A percentile compares a stretch with the other conserved stretches of the same genome.
Evolutionary conservation across 352 stramenopile genomes (phyloP).

Genomic region (Synura sp.): DNA sequence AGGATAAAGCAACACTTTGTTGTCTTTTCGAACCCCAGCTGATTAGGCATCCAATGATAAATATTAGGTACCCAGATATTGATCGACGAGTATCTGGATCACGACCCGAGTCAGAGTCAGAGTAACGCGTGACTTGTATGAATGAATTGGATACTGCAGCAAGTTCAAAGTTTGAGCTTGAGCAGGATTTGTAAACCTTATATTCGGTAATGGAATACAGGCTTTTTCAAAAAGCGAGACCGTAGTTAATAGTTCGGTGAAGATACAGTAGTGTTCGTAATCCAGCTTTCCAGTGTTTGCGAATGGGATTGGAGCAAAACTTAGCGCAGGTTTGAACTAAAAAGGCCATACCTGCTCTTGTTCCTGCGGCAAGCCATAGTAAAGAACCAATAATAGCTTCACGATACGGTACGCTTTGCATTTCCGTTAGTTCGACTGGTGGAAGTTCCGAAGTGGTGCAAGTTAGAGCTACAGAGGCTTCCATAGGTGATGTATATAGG

Average conservation of each 20-base stretch:
- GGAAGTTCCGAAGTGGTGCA: too few relatives aligned
- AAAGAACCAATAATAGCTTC: neutral
- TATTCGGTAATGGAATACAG: neutral
- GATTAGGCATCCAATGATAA: neutral
- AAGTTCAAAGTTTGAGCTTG: neutral
- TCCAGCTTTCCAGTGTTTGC: slow-evolving; percentile 21
- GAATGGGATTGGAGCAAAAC: neutral
- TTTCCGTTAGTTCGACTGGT: neutral
- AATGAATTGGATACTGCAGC: slow-evolving; percentile 8
- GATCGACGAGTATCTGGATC: slow-evolving; percentile 19
- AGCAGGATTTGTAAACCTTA: slow-evolving; percentile 11
- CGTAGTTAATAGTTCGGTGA: neutral
- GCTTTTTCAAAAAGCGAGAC: neutral
- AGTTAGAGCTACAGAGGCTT: too few relatives aligned
- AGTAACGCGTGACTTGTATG: neutral
- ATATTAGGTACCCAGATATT: neutral
- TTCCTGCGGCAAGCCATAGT: neutral
- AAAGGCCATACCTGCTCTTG: slow-evolving; percentile 10
- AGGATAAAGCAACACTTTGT: neutral
- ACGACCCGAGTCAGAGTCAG: neutral
- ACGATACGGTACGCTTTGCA: neutral
- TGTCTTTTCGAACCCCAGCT: neutral
- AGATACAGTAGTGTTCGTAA: neutral
- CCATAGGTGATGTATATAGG: slow-evolving; percentile 14
- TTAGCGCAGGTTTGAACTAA: neutral